These are phyloP conservation scores for Larix kaempferi DNA, from an alignment of 75 land plant species.

Conservation along the genomic window DNA sequence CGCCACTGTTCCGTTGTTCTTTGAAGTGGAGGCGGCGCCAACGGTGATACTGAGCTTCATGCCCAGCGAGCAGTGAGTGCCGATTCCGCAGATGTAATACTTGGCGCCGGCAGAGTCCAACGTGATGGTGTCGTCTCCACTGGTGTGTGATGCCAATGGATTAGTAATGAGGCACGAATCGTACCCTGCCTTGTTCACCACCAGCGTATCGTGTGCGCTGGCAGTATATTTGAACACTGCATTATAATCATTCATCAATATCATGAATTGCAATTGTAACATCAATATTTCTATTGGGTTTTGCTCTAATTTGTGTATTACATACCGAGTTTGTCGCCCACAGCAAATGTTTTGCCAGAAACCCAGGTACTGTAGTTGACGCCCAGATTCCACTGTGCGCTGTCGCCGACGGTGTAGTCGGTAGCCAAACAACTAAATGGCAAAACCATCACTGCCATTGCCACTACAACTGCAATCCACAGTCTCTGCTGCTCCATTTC, in stretches of 20 bases:
- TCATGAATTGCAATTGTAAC: not conserved
- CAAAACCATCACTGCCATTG: no score
- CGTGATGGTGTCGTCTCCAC: not conserved
- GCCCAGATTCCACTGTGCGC: not conserved
- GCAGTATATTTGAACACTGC: slow-evolving; percentile 7
- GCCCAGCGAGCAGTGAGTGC: slow-evolving; percentile 8
- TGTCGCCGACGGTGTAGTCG: not conserved
- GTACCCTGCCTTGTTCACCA: slow-evolving; percentile 1
- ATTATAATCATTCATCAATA: not conserved
- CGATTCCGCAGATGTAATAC: slow-evolving; percentile 5
- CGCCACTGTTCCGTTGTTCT: no score
- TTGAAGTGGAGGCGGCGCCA: not conserved
- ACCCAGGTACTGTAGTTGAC: not conserved
- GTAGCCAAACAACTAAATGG: not conserved
- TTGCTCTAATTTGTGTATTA: not conserved
- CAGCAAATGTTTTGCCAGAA: not conserved
- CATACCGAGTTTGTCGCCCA: not conserved
- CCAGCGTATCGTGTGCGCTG: not conserved
- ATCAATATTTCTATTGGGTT: not conserved
- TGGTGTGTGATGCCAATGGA: not conserved
- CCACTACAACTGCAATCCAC: no score
- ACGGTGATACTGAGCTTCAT: slow-evolving; percentile 21
- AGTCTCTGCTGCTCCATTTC: no score
- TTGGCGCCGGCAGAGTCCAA: not conserved
- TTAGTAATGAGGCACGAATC: not conserved